Base-by-base conservation (phyloP, 257 asterid species). In the Coffea canephora region DNA sequence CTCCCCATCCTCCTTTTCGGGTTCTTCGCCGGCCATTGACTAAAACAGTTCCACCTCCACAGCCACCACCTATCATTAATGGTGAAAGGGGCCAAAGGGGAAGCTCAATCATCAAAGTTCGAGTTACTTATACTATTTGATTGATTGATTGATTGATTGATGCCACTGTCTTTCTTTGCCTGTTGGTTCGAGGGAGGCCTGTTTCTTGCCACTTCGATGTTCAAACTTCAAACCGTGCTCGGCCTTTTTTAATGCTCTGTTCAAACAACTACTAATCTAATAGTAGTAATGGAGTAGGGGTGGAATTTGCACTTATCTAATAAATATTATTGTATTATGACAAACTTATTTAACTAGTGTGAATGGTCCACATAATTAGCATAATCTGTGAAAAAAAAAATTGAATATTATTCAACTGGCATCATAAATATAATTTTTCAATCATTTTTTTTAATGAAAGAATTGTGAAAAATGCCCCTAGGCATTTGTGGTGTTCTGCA, bases 1-100 rank as follows among this genome's bases (percentile, higher is more conserved):
- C 62, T 55, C 62, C 45, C 87, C 90, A 82, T 91, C 98, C 82
- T 88, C 97, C 85, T 89, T 84, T 45, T 80, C 93, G 84, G 88
- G 72, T 59, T 88, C 91, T 81, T 85, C 89, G 79, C 89, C 88
- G 68, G 84, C 97, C 97, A 91, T 91, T 75, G 70, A 36, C 21
- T 61, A 74, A 67, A 70, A 76, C 77, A 75, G 78, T 68, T 75
- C 81, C 82, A 52, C 84, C 86, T 3, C 43, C 43, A 72, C 79
- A 71, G 70, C 84, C 77, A 65, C 88, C 88, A 86, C 91, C 86
- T 82, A 55, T 61, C 96, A 89, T 88, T 79, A 89, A 85, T 69
- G 78, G 83, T 78, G 73, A 73, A 79, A 82, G 74, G 81, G 83
- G 72, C 79, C 89, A 82, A 88, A 89, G 77, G 86, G 88, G 97